Evolutionary conservation across 2,329 filamentous ascomycete genomes (phyloP), one percentile per base, ranked within the genome.

Genomic region (Colletotrichum chlorophyti): DNA sequence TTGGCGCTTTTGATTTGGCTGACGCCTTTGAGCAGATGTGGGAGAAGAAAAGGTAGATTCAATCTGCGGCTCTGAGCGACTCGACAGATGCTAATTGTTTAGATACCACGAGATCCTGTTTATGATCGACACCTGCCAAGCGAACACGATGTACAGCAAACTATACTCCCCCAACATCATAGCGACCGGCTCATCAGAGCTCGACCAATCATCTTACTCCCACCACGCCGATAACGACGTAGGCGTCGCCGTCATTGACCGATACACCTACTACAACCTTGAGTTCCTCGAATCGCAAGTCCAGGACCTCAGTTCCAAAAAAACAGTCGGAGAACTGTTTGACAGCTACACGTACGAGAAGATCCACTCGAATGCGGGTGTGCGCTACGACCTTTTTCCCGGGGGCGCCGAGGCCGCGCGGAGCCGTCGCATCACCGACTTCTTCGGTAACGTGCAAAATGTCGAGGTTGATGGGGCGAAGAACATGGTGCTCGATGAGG

Each of bases 91-190:
- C 45, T 47, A 7, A 54, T 37, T 27, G 37, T 7, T 17, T 64
- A 90, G 89, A 71, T 99, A 98, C 75, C 91, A 98, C 73, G 95
- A 99, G 76, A 88, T 99, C 66, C 85, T 99, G 57, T 99, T 99
- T 81, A 99, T 99, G 95, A 99, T 99, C 76, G 95, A 99, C 74
- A 99, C 95, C 0, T 99, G 95, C 78, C 95, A 99, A 78, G 95
- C 95, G 53, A 99, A 99, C 74, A 99, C 95, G 27, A 97, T 99
- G 93, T 99, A 97, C 78, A 94, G 89, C 71, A 94, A 97, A 68
- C 91, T 99, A 70, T 99, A 99, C 80, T 96, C 93, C 5, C 94
- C 94, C 43, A 98, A 98, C 70, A 97, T 99, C 68, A 93, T 99
- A 68, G 95, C 95, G 0, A 99, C 96, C 0, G 95, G 95, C n/a